Percentiles rank a stretch among this genome's conserved stretches.
phyloP scores from a whole-genome alignment of 2,329 filamentous ascomycete genomes.

The Microsporum canis region DNA sequence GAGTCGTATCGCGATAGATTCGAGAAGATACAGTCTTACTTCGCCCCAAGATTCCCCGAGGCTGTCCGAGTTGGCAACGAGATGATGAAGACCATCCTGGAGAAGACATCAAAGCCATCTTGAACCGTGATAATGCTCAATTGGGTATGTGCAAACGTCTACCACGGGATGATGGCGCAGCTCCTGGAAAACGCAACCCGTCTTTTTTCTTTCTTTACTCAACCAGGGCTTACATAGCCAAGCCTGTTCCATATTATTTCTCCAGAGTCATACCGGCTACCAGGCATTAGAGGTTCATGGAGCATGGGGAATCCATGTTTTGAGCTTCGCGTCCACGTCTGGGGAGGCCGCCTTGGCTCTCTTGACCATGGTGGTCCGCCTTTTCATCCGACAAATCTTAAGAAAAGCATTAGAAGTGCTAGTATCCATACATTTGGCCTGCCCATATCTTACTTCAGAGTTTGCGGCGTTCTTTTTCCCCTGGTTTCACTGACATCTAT shows the following conservation, averaged over 20 bases:
- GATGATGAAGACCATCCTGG: conserved; percentile 93
- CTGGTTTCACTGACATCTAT: background rate
- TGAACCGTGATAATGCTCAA: background rate
- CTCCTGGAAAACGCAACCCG: background rate
- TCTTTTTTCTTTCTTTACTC: background rate
- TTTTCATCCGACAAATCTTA: background rate
- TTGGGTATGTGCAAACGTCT: background rate
- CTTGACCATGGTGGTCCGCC: background rate
- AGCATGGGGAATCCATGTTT: background rate
- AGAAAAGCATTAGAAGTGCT: background rate
- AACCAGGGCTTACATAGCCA: background rate
- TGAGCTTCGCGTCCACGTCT: background rate
- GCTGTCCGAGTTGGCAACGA: conserved; percentile 81
- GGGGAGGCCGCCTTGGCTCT: background rate
- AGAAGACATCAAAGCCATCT: conserved; percentile 48
- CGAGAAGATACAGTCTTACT: conserved; percentile 79
- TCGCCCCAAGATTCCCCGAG: conserved; percentile 77
- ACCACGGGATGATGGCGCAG: background rate
- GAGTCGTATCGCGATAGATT: conserved; percentile 88
- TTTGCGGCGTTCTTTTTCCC: background rate
- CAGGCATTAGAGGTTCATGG: background rate
- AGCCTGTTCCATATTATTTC: background rate
- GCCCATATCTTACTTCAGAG: background rate
- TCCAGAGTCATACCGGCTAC: background rate
- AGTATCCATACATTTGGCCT: too few relatives aligned